phyloP scores from a whole-genome alignment of 2,329 filamentous ascomycete genomes.

The Fusarium transvaalense region DNA sequence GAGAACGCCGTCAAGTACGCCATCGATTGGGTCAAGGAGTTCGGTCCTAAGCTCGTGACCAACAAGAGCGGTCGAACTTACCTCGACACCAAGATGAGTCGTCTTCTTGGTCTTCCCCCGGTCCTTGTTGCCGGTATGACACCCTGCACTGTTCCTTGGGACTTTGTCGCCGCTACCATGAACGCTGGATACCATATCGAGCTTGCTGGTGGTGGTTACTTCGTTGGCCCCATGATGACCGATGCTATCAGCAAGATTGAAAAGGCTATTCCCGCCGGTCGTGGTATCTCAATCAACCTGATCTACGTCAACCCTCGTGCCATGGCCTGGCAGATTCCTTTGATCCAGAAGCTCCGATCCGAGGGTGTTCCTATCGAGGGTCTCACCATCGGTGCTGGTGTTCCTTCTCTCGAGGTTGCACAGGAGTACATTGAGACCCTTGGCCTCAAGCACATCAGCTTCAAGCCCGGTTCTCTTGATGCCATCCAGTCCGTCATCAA shows the following conservation, averaged over 20 bases:
- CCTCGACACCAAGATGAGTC: constrained; percentile 96
- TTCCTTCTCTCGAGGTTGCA: constrained; percentile 92
- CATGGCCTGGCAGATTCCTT: constrained; percentile 92
- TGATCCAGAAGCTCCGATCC: constrained; percentile 81
- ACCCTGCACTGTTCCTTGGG: constrained; percentile 87
- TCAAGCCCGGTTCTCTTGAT: constrained; percentile 92
- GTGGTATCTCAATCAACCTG: constrained; percentile 89
- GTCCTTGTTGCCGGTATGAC: constrained; percentile 96
- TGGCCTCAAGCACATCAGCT: constrained; percentile 90
- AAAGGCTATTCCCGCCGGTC: constrained; percentile 82
- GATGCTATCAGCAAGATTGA: constrained; percentile 87
- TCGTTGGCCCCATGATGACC: constrained; percentile 84
- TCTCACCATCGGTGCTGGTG: constrained; percentile 91
- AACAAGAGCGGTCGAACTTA: constrained; percentile 90
- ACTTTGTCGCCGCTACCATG: constrained; percentile 93
- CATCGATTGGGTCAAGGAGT: constrained; percentile 97
- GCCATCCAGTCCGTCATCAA: constrained; percentile 92
- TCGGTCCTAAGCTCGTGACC: constrained; percentile 91
- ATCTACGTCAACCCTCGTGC: constrained; percentile 92
- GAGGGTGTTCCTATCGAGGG: constrained; percentile 93
- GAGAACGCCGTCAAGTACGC: constrained; percentile 96
- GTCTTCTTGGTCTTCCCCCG: constrained; percentile 85
- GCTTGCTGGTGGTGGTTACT: constrained; percentile 90
- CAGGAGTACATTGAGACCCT: constrained; percentile 95
- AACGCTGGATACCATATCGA: constrained; percentile 96